These are phyloP conservation scores for Fusarium luffae DNA, from an alignment of 2,329 filamentous ascomycete genomes.

Conservation along the genomic window DNA sequence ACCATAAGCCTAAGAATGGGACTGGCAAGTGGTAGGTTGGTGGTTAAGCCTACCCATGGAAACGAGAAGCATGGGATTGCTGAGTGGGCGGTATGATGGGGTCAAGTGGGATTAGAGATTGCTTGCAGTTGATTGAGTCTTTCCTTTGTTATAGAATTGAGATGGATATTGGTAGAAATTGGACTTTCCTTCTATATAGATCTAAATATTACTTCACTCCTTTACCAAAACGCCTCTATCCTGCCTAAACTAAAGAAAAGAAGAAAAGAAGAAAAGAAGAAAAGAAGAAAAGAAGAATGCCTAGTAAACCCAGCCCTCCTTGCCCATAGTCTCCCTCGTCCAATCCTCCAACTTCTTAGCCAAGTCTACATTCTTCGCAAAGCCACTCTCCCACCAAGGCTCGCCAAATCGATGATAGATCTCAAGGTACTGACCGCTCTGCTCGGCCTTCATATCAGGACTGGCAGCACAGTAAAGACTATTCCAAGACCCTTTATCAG, in stretches of 20 bases:
- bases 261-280: no score
- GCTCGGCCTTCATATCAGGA: slow-evolving; percentile 17
- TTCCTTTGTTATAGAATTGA: background rate
- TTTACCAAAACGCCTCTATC: background rate
- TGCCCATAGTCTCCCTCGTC: slow-evolving; percentile 25
- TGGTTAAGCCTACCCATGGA: rapidly evolving
- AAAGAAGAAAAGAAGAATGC: no score
- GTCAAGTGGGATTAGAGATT: rapidly evolving
- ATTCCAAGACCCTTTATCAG: slow-evolving; percentile 33
- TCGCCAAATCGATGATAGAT: slow-evolving; percentile 19
- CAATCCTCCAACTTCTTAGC: slow-evolving; percentile 30
- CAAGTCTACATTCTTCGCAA: slow-evolving; percentile 22
- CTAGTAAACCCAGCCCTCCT: slow-evolving; percentile 27
- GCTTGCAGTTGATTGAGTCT: background rate
- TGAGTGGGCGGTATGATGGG: rapidly evolving
- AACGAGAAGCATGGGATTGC: background rate
- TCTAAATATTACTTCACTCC: background rate
- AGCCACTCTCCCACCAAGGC: slow-evolving; percentile 22
- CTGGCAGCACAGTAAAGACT: slow-evolving; percentile 32
- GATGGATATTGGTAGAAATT: background rate
- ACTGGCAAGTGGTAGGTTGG: background rate
- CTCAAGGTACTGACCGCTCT: slow-evolving; percentile 33
- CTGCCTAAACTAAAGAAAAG: no score
- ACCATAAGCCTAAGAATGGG: background rate
- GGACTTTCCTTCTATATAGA: background rate